Percentiles rank a stretch among this genome's conserved stretches.
Conservation (phyloP, 768 basidiomycete genomes). For the Tylopilus rubrobrunneus region DNA sequence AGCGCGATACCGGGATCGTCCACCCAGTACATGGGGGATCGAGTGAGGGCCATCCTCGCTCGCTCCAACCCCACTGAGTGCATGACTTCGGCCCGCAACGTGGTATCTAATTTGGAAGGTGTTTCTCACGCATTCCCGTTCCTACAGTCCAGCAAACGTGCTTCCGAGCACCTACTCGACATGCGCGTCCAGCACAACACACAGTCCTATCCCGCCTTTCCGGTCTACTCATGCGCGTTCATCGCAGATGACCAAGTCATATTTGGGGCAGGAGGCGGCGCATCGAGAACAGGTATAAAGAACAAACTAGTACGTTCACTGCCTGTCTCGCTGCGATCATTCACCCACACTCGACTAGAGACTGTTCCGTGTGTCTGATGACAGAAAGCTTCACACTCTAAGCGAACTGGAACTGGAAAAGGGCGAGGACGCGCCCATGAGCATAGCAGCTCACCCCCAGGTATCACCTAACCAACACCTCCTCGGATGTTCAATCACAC, state of each 20-base stretch:
- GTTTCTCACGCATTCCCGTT: constrained; percentile 15
- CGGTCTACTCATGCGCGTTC: constrained; percentile 86
- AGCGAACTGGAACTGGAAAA: constrained; percentile 72
- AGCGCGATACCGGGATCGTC: constrained; percentile 18
- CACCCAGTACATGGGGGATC: constrained; percentile 14
- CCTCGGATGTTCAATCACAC: not conserved
- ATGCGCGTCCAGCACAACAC: constrained; percentile 82
- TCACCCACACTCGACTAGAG: constrained; percentile 41
- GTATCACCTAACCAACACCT: constrained; percentile 34
- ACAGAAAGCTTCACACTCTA: constrained; percentile 50
- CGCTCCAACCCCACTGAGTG: too few relatives aligned
- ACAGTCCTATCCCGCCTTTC: constrained; percentile 78
- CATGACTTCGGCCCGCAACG: too few relatives aligned
- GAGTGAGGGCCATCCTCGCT: not conserved
- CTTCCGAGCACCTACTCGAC: not conserved
- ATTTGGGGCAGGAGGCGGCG: constrained; percentile 88
- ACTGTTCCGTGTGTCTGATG: constrained; percentile 57
- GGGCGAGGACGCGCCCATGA: constrained; percentile 96
- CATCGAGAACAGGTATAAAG: constrained; percentile 83
- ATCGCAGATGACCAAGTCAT: constrained; percentile 66
- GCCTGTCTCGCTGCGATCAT: not conserved
- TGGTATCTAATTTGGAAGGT: constrained; percentile 8
- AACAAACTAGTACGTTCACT: constrained; percentile 71
- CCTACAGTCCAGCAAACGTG: not conserved
- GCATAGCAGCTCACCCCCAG: constrained; percentile 67